Conservation (phyloP, 331 rosid species). For the Spiraea crenata region DNA sequence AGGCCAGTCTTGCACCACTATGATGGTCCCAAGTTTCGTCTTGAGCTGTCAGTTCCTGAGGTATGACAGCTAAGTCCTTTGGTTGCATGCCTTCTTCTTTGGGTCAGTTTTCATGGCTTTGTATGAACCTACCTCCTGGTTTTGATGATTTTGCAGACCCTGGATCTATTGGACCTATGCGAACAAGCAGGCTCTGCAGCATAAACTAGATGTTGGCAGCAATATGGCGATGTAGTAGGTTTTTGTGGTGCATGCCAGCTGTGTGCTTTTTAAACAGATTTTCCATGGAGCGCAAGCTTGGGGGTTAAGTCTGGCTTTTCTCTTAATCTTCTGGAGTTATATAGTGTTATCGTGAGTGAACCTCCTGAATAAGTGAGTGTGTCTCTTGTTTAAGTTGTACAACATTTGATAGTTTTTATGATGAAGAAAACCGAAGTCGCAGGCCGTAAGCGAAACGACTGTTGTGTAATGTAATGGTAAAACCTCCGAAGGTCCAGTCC, state of each 20-base stretch:
- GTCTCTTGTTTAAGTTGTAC: slow-evolving; percentile 13
- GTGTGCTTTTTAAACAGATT: slow-evolving; percentile 61
- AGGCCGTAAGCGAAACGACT: slow-evolving; percentile 2
- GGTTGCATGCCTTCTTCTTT: background rate
- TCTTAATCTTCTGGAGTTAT: slow-evolving; percentile 7
- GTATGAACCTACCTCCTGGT: background rate
- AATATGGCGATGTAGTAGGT: slow-evolving; percentile 34
- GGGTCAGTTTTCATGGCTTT: background rate
- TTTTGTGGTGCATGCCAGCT: slow-evolving; percentile 53
- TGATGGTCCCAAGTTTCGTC: slow-evolving; percentile 99
- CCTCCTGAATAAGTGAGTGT: slow-evolving; percentile 31
- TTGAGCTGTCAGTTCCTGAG: slow-evolving; percentile 98
- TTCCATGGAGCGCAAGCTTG: slow-evolving; percentile 98
- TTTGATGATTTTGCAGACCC: slow-evolving; percentile 59
- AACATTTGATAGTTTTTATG: slow-evolving; percentile 13
- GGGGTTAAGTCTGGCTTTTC: slow-evolving; percentile 40
- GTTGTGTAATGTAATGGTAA: slow-evolving; percentile 11
- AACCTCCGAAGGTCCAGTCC: slow-evolving; percentile 2
- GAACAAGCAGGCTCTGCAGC: slow-evolving; percentile 90
- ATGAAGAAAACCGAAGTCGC: background rate
- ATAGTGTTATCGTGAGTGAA: slow-evolving; percentile 22
- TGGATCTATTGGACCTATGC: slow-evolving; percentile 87
- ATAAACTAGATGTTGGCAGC: slow-evolving; percentile 39
- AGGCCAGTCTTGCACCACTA: slow-evolving; percentile 99
- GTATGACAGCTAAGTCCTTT: slow-evolving; percentile 28